A percentile compares a stretch with the other conserved stretches of the same genome.
Conservation (phyloP, 2,329 filamentous ascomycete species). For the Penicillium griseofulvum region DNA sequence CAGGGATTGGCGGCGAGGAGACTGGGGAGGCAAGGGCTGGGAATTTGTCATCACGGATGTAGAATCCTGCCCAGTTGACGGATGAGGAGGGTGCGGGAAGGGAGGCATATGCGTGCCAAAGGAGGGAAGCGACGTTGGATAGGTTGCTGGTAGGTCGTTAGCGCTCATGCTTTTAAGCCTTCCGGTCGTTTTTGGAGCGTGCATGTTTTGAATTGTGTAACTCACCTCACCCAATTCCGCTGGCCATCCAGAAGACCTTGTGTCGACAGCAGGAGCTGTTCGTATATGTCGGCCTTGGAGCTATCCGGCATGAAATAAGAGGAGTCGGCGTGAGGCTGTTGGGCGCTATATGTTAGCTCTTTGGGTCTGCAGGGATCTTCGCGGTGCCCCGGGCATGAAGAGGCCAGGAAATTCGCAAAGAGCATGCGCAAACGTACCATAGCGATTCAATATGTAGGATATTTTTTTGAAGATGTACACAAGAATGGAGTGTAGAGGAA, state of each 20-base stretch:
- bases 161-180: neutral
- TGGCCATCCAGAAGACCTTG: slow-evolving; percentile 41
- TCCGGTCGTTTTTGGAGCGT: neutral
- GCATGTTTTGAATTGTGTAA: neutral
- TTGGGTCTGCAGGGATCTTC: neutral
- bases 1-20: slow-evolving; percentile 22
- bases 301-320: slow-evolving; percentile 41
- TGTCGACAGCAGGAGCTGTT: slow-evolving; percentile 41
- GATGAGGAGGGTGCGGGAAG: slow-evolving; percentile 43
- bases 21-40: slow-evolving; percentile 27
- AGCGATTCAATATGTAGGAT: neutral
- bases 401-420: neutral
- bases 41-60: slow-evolving; percentile 46
- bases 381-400: neutral
- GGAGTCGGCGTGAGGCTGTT: slow-evolving; percentile 49
- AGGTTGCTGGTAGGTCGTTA: slow-evolving; percentile 37
- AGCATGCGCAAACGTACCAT: neutral
- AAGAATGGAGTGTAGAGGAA: neutral
- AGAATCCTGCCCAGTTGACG: slow-evolving; percentile 52
- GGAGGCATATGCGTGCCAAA: slow-evolving; percentile 49
- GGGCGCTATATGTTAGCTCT: slow-evolving; percentile 4
- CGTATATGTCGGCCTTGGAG: slow-evolving; percentile 45
- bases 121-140: slow-evolving; percentile 49
- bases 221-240: slow-evolving; percentile 48
- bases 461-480: too few species aligned